phyloP scores from a whole-genome alignment of 495 filamentous ascomycete genomes.

The Aspergillus panamensis region DNA sequence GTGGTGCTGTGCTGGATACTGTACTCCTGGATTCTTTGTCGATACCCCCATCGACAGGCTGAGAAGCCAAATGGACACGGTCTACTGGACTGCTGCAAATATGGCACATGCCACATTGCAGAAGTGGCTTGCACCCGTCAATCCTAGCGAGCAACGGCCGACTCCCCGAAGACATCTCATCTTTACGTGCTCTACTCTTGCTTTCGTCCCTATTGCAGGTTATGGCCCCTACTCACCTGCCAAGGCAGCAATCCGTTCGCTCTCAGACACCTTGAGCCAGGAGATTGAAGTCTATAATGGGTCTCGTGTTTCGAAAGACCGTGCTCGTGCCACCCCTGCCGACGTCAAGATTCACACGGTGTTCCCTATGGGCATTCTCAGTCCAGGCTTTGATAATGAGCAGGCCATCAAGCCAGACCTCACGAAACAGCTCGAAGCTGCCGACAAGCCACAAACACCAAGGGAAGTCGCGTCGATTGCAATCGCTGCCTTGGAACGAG shows the following conservation, averaged over 20 bases:
- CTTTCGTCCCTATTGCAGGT: slow-evolving; percentile 74
- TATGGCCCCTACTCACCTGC: slow-evolving; percentile 81
- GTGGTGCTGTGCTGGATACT: slow-evolving; percentile 85
- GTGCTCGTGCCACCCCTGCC: slow-evolving; percentile 38
- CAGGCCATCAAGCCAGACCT: slow-evolving; percentile 76
- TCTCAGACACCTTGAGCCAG: slow-evolving; percentile 78
- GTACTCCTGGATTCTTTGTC: slow-evolving; percentile 73
- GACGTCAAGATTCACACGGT: slow-evolving; percentile 78
- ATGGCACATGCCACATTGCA: slow-evolving; percentile 65
- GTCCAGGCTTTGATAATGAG: slow-evolving; percentile 73
- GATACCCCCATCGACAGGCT: slow-evolving; percentile 62
- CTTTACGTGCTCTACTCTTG: slow-evolving; percentile 76
- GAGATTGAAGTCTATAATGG: slow-evolving; percentile 81
- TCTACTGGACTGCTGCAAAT: slow-evolving; percentile 87
- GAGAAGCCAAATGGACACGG: slow-evolving; percentile 80
- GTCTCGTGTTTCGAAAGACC: slow-evolving; percentile 49
- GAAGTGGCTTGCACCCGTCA: slow-evolving; percentile 46
- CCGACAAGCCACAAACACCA: slow-evolving; percentile 73
- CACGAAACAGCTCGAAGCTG: slow-evolving; percentile 76
- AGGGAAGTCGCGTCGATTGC: slow-evolving; percentile 68
- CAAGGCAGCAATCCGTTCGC: slow-evolving; percentile 79
- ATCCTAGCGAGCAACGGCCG: slow-evolving; percentile 29
- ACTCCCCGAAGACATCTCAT: slow-evolving; percentile 68
- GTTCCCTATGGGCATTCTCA: slow-evolving; percentile 78
- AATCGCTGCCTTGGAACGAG: slow-evolving; percentile 73